A percentile compares a stretch with the other conserved stretches of the same genome.
Evolutionary conservation across 2,329 filamentous ascomycete genomes (phyloP).

Genomic region (Phyllosticta citriasiana): DNA sequence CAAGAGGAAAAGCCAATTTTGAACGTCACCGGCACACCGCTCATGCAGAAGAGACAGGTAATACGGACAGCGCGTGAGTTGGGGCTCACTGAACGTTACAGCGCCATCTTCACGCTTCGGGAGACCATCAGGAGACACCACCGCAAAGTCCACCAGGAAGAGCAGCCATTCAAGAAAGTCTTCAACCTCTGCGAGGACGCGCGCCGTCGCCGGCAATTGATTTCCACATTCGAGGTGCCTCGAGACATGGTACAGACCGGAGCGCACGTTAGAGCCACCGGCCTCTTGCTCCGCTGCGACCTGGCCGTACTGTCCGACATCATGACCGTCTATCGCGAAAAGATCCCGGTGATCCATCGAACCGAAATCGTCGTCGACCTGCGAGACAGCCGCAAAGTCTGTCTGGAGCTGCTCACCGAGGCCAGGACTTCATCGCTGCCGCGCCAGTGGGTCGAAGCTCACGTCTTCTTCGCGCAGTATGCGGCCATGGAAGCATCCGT

Average conservation of each 20-base stretch:
- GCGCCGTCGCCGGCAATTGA: conserved; percentile 20
- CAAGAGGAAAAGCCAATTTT: no score
- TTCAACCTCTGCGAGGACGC: conserved; percentile 36
- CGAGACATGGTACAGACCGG: conserved; percentile 20
- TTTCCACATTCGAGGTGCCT: conserved; percentile 22
- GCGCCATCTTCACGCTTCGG: conserved; percentile 10
- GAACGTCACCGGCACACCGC: no score
- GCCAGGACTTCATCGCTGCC: conserved; percentile 29
- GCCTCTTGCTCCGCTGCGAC: conserved; percentile 42
- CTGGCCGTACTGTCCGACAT: conserved; percentile 38
- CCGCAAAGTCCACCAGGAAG: conserved; percentile 30
- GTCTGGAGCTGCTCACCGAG: conserved; percentile 29
- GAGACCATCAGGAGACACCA: conserved; percentile 17
- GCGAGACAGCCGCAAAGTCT: conserved; percentile 28
- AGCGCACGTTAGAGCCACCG: conserved; percentile 31
- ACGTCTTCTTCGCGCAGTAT: conserved; percentile 42
- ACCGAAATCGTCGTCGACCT: conserved; percentile 21
- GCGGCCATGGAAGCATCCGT: conserved; percentile 32
- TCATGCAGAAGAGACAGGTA: no score
- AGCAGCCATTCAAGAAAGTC: conserved; percentile 42
- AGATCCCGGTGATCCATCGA: neutral
- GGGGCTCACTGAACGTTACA: conserved; percentile 9
- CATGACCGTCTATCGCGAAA: conserved; percentile 16
- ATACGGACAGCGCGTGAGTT: neutral
- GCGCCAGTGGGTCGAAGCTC: conserved; percentile 40